Evolutionary conservation across 495 filamentous ascomycete genomes (phyloP).

Genomic region (Podospora pseudocomata): DNA sequence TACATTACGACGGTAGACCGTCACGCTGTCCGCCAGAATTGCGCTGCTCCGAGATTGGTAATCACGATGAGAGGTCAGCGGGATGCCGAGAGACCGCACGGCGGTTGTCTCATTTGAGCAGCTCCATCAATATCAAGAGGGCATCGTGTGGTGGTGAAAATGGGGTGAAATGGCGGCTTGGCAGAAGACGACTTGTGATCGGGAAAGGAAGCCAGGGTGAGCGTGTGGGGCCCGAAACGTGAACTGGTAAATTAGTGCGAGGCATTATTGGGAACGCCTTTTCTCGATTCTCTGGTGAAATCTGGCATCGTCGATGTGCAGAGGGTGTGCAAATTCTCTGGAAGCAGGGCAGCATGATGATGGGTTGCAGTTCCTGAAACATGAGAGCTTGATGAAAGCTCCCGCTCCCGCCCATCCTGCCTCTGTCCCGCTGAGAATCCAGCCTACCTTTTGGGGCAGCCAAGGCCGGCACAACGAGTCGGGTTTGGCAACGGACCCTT

Average conservation of each 20-base stretch:
- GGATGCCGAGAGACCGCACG: too few relatives aligned
- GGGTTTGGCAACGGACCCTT: background rate
- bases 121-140: slow-evolving; percentile 12
- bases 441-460: background rate
- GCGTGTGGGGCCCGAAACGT: slow-evolving; percentile 12
- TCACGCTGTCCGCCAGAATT: background rate
- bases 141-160: slow-evolving; percentile 3
- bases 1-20: slow-evolving; percentile 5
- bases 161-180: slow-evolving; percentile 11
- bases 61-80: background rate
- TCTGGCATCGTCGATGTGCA: background rate
- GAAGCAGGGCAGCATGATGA: slow-evolving; percentile 12
- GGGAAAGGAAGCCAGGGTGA: slow-evolving; percentile 12
- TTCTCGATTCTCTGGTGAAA: background rate
- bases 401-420: background rate
- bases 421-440: too few relatives aligned
- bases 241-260: slow-evolving; percentile 24
- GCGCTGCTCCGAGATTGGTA: slow-evolving; percentile 6
- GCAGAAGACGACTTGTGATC: slow-evolving; percentile 10
- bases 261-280: slow-evolving; percentile 15
- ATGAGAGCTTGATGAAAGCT: slow-evolving; percentile 7
- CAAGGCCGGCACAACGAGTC: background rate
- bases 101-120: slow-evolving; percentile 8
- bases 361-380: slow-evolving; percentile 25
- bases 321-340: background rate